Base-by-base conservation (phyloP, 83 land plant species). In the Diphasiastrum complanatum region DNA sequence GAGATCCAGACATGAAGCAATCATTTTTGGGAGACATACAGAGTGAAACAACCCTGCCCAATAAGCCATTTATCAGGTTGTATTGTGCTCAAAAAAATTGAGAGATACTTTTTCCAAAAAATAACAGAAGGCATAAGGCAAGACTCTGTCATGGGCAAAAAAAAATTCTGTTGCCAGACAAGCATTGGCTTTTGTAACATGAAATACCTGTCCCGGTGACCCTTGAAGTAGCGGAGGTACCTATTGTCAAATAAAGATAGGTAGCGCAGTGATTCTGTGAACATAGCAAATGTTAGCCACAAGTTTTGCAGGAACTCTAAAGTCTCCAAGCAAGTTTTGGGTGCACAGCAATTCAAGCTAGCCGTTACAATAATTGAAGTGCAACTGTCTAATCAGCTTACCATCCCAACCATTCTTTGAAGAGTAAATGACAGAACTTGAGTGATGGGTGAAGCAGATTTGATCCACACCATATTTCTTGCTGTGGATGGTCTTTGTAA, bases 341-440 rank as follows among this genome's bases (percentile, higher is more conserved):
- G 33, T 5, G 33, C 33, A 45, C 12, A 40, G 8, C 22, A 37
- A n/a, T n/a, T n/a, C n/a, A n/a, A n/a, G n/a, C n/a, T n/a, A n/a
- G n/a, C n/a, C n/a, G n/a, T n/a, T n/a, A n/a, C n/a, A n/a, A n/a
- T n/a, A n/a, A n/a, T n/a, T n/a, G n/a, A n/a, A n/a, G n/a, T n/a
- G n/a, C n/a, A n/a, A n/a, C n/a, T n/a, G n/a, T n/a, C n/a, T n/a
- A n/a, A n/a, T n/a, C n/a, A n/a, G 2, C 81, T 68, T 82, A 95
- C 99, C 99, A 78, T 95, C 99, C 99, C 97, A 95, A 10, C 97
- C 97, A 79, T 95, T 95, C 57, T 90, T 95, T 27, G 97, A 95
- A 40, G 99, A 89, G 76, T 88, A 95, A 34, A 90, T 79, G 32
- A 95, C 97, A 47, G 89, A 84, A 53, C 85, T 77, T 22, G 89